Base-by-base conservation (phyloP, 2,329 filamentous ascomycete species). In the Emergomyces orientalis region DNA sequence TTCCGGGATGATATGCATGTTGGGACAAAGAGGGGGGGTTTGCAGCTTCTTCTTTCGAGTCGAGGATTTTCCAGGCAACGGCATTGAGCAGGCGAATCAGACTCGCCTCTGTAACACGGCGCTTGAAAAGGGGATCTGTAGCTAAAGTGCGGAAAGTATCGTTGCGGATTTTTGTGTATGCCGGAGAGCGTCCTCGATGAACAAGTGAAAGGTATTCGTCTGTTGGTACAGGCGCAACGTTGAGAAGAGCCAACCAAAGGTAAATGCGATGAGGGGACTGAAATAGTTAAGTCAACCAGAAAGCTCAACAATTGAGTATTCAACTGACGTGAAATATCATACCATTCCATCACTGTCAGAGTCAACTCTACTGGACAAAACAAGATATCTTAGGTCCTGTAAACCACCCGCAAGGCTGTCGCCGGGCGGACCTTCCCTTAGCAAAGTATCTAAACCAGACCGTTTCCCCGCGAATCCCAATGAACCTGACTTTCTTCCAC, bases 61-160 rank as follows among this genome's bases (percentile, higher is more conserved):
- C 94, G 72, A 96, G 88, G 39, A 97, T 83, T 69, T 86, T 90
- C 93, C 94, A 99, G 41, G 93, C 93, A 54, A 96, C 86, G 30
- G 94, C 94, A 74, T 99, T 99, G 63, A 99, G 84, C 4, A 99
- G 84, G 14, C 94, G 89, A 65, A 96, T 97, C 51, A 99, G 79
- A 74, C 90, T 96, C 65, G 95, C 95, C 76, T 99, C 94, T 63
- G 91, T 96, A 64, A 99, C 94, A 63, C 93, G 88, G 39, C 94
- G 87, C 65, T 94, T 90, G 80, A 97, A 99, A 43, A 99, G 85
- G n/a, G 93, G 92, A 71, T 99, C 94, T 60, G 93, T 97, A 39
- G 94, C 94, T 62, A 99, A 82, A 0, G 94, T 99, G 69, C 94
- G 90, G 75, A 97, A 97, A 49, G 94, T 97, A 75, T 99, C 94